A percentile compares a stretch with the other conserved stretches of the same genome.
These are phyloP conservation scores for Juncus effusus DNA, from an alignment of 176 grass and related monocot genomes.

Conservation along the genomic window DNA sequence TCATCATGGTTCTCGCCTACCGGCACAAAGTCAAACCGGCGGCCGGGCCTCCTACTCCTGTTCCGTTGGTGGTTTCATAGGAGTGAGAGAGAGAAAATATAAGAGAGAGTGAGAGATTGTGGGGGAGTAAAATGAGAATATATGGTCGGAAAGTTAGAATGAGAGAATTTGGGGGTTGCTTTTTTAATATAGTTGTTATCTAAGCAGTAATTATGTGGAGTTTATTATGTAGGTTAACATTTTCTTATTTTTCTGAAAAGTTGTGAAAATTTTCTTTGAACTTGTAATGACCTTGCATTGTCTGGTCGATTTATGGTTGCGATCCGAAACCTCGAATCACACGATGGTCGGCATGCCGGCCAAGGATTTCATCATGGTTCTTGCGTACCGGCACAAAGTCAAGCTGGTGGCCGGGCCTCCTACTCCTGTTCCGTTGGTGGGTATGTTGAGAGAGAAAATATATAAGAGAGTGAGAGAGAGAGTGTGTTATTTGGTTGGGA, in stretches of 20 bases:
- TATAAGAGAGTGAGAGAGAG: too few relatives aligned
- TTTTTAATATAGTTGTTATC: not conserved
- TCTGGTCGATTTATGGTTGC: conserved; percentile 52
- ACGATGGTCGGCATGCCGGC: conserved; percentile 36
- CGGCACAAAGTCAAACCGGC: conserved; percentile 28
- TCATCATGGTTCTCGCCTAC: conserved; percentile 82
- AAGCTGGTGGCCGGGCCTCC: not conserved
- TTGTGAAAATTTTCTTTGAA: conserved; percentile 15
- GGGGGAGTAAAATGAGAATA: not conserved
- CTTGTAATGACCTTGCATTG: conserved; percentile 27
- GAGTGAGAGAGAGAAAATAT: not conserved
- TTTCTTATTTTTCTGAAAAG: conserved; percentile 22
- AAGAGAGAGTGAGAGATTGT: not conserved
- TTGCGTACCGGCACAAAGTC: conserved; percentile 54
- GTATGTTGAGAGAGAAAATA: too few relatives aligned
- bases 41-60: conserved; percentile 1
- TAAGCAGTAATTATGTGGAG: conserved; percentile 8
- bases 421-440: not conserved
- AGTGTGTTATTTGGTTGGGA: too few relatives aligned
- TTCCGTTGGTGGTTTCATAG: not conserved
- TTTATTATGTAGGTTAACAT: conserved; percentile 21
- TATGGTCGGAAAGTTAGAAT: conserved; percentile 15
- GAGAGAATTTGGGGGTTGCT: not conserved
- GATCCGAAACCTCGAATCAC: conserved; percentile 23
- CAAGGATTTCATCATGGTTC: conserved; percentile 79